Evolutionary conservation across 441 rosid genomes (phyloP), one percentile per base, ranked within the genome.

Genomic region (Viola pubescens): DNA sequence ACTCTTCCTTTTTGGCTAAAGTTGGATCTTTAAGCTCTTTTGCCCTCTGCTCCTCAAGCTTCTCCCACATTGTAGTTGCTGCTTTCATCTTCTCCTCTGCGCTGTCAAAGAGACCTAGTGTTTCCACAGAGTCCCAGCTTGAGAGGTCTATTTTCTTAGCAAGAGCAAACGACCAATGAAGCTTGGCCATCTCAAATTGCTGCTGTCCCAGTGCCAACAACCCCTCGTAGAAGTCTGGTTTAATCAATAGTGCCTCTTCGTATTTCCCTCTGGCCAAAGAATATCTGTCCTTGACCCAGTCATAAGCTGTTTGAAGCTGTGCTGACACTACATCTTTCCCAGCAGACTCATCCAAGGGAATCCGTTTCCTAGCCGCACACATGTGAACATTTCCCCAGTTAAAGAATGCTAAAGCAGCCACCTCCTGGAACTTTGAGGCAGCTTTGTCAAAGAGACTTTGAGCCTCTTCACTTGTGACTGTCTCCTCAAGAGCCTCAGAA

Each of bases 311-410:
- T 63, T 82, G 91, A 72, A 92, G 97, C 76, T 89, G 89, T 4
- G 69, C 71, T 0, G 82, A 66, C 7, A 85, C 85, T 11, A 59
- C 71, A 54, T 87, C 86, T 55, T 85, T 84, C 7, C 76, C 87
- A 3, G 87, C 83, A 4, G 94, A 77, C 70, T 91, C 96, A 4
- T 91, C 98, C 42, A 92, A 75, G 6, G 98, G 98, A 74, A 92
- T 89, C 45, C 91, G 83, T 77, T 89, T 92, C 58, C 98, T 87
- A 11, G 97, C 98, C 2, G 98, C 95, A 64, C 98, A 92, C 97
- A 92, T 92, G 62, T 92, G 95, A 57, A 87, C 95, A 60, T 91
- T 91, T 39, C 98, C 98, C 98, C 98, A 91, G 58, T 91, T 91
- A 73, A 88, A 91, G 78, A 82, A 86, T 54, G 98, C 97, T 60